These are phyloP conservation scores for Orbilia javanica DNA, from an alignment of 2,329 filamentous ascomycete species.

Conservation along the genomic window DNA sequence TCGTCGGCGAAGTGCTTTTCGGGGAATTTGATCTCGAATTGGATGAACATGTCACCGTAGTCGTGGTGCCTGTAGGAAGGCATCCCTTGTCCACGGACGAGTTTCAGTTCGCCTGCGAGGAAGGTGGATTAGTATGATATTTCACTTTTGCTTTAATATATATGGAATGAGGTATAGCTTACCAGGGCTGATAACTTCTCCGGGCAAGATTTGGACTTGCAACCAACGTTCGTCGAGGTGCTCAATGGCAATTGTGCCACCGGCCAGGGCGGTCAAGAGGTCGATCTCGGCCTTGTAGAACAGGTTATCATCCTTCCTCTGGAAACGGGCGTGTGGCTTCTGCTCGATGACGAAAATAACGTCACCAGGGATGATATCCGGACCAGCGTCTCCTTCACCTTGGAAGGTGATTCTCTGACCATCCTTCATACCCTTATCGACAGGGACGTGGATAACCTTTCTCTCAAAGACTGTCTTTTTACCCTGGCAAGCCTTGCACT, in stretches of 20 bases:
- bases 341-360: slow-evolving; percentile 99
- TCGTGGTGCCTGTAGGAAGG: slow-evolving; percentile 95
- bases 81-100: slow-evolving; percentile 97
- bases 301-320: slow-evolving; percentile 94
- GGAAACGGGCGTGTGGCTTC: slow-evolving; percentile 96
- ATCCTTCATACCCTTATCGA: slow-evolving; percentile 91
- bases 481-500: slow-evolving; percentile 94
- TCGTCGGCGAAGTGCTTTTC: slow-evolving; percentile 77
- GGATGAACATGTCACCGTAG: slow-evolving; percentile 94
- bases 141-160: neutral
- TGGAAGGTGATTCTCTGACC: slow-evolving; percentile 98
- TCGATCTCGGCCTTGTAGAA: slow-evolving; percentile 97
- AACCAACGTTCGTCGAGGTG: slow-evolving; percentile 98
- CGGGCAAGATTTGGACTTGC: slow-evolving; percentile 89
- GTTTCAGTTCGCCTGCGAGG: slow-evolving; percentile 82
- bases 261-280: slow-evolving; percentile 91
- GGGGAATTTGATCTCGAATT: slow-evolving; percentile 98
- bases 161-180: slow-evolving; percentile 65
- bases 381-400: slow-evolving; percentile 95
- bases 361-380: slow-evolving; percentile 91
- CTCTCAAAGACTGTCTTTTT: slow-evolving; percentile 99
- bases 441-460: slow-evolving; percentile 97
- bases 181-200: slow-evolving; percentile 94
- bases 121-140: slow-evolving; percentile 46
- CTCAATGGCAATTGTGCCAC: slow-evolving; percentile 91